Evolutionary conservation across 2,329 filamentous ascomycete genomes (phyloP).

Genomic region (Grosmannia clavigera): DNA sequence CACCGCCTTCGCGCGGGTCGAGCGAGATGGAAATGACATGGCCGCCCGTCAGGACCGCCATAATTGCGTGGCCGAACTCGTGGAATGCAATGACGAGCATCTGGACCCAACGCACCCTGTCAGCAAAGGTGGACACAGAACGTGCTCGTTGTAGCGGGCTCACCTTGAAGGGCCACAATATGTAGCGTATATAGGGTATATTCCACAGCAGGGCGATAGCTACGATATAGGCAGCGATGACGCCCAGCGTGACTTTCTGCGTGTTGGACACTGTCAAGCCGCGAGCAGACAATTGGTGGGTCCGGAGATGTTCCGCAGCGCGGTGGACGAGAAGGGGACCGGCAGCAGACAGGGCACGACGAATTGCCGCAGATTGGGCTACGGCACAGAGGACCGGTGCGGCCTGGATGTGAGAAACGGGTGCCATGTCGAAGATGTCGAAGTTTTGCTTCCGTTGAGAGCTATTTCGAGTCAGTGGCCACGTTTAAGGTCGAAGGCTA

Average conservation of each 20-base stretch:
- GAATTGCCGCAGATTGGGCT: slow-evolving; percentile 6
- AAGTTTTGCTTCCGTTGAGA: neutral
- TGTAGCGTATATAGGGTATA: slow-evolving; percentile 60
- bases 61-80: slow-evolving; percentile 66
- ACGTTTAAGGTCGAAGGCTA: neutral
- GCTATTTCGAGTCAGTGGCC: neutral
- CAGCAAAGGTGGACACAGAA: neutral
- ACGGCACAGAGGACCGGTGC: slow-evolving; percentile 8
- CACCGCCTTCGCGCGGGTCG: slow-evolving; percentile 64
- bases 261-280: slow-evolving; percentile 48
- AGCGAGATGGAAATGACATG: slow-evolving; percentile 48
- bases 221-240: slow-evolving; percentile 46
- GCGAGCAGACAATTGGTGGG: slow-evolving; percentile 3
- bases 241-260: slow-evolving; percentile 56
- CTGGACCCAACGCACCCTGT: slow-evolving; percentile 22
- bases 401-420: neutral
- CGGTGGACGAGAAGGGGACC: slow-evolving; percentile 7
- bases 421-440: slow-evolving; percentile 6
- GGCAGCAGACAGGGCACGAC: slow-evolving; percentile 6
- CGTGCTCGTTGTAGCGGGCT: neutral
- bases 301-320: slow-evolving; percentile 2
- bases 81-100: slow-evolving; percentile 80
- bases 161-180: slow-evolving; percentile 73
- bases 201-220: slow-evolving; percentile 70
- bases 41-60: slow-evolving; percentile 60